Conservation (phyloP, 2,329 filamentous ascomycete genomes). For the Fusarium beomiforme region DNA sequence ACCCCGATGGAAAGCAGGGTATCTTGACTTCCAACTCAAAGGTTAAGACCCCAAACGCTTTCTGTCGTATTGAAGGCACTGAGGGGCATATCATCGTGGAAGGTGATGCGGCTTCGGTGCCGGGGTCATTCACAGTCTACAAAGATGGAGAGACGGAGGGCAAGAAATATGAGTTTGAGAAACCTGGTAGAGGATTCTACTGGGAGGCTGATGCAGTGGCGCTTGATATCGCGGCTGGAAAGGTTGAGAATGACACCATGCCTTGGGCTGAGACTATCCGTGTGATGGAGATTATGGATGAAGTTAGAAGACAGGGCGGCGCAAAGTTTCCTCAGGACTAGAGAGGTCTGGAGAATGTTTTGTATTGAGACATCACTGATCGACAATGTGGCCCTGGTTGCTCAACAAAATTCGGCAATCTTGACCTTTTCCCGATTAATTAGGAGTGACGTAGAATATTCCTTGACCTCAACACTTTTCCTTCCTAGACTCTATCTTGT, state of each 20-base stretch:
- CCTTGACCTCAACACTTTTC: no score
- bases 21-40: constrained; percentile 53
- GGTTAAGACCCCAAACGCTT: constrained; percentile 37
- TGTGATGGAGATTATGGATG: constrained; percentile 59
- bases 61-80: constrained; percentile 55
- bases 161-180: constrained; percentile 51
- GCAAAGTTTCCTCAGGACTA: constrained; percentile 45
- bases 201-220: constrained; percentile 59
- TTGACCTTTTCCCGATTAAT: no score
- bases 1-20: constrained; percentile 52
- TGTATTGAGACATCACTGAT: no score
- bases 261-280: constrained; percentile 58
- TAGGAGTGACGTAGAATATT: no score
- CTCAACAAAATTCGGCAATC: no score
- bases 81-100: constrained; percentile 51
- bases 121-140: constrained; percentile 50
- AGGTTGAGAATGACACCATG: constrained; percentile 53
- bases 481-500: no score
- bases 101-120: constrained; percentile 47
- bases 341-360: no score
- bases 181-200: constrained; percentile 52
- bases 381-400: neutral
- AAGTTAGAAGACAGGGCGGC: constrained; percentile 51
- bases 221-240: constrained; percentile 51
- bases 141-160: constrained; percentile 37